Conservation (phyloP, 768 basidiomycete genomes). For the Lanmaoa rubissima region DNA sequence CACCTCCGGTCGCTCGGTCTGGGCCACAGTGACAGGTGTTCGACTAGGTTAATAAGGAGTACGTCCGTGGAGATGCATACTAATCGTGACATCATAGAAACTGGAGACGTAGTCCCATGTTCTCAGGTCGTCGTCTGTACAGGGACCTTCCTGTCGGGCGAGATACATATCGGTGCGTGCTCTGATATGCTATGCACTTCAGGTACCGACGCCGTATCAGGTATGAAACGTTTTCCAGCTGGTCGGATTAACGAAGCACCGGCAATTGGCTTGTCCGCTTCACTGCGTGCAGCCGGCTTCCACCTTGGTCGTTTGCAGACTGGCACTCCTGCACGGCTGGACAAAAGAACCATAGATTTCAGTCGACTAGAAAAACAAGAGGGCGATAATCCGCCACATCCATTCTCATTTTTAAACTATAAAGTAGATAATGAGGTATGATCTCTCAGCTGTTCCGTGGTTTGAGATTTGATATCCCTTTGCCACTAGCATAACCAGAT, state of each 20-base stretch:
- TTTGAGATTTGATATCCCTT: neutral
- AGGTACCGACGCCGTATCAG: conserved; percentile 30
- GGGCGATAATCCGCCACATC: conserved; percentile 62
- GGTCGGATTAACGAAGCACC: conserved; percentile 74
- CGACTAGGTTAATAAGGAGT: conserved; percentile 49
- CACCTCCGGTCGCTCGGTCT: conserved; percentile 28
- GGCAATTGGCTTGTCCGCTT: conserved; percentile 71
- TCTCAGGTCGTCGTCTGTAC: conserved; percentile 86
- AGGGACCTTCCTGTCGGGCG: conserved; percentile 87
- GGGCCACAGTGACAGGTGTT: conserved; percentile 63
- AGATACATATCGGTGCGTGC: conserved; percentile 79
- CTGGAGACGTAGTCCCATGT: conserved; percentile 72
- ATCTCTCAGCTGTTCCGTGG: conserved; percentile 13
- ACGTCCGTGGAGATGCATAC: neutral
- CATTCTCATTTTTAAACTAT: conserved; percentile 76
- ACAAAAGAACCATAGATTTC: conserved; percentile 70
- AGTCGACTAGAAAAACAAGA: conserved; percentile 56
- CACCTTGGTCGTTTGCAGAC: conserved; percentile 82
- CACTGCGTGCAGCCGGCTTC: conserved; percentile 74
- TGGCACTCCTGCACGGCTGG: conserved; percentile 81
- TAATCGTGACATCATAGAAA: conserved; percentile 43
- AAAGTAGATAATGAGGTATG: conserved; percentile 66
- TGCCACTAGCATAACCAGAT: conserved; percentile 67
- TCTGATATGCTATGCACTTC: neutral
- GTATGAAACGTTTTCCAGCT: conserved; percentile 72